phyloP scores from a whole-genome alignment of 2,329 filamentous ascomycete genomes.

The Phaeosphaeria sp. region DNA sequence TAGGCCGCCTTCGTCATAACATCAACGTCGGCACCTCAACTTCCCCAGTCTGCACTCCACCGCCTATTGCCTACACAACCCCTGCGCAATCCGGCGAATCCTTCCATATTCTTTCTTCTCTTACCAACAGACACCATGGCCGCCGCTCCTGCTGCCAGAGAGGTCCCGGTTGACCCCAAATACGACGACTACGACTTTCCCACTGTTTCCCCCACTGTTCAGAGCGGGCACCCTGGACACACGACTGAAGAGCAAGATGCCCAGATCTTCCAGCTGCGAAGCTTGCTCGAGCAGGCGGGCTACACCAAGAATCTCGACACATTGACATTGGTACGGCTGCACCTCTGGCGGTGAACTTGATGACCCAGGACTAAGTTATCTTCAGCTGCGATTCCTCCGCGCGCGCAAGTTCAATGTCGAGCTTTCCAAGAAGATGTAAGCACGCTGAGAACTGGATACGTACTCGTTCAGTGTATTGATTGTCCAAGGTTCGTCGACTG shows the following conservation, averaged over 20 bases:
- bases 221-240: slow-evolving; percentile 84
- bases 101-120: not conserved
- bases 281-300: slow-evolving; percentile 82
- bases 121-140: slow-evolving; percentile 36
- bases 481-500: slow-evolving; percentile 80
- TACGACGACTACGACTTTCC: slow-evolving; percentile 98
- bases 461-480: slow-evolving; percentile 28
- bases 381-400: slow-evolving; percentile 83
- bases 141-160: slow-evolving; percentile 25
- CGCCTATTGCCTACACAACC: slow-evolving; percentile 5
- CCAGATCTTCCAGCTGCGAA: slow-evolving; percentile 83
- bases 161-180: slow-evolving; percentile 74
- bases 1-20: slow-evolving; percentile 37
- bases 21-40: slow-evolving; percentile 25
- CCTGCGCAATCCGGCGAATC: slow-evolving; percentile 3
- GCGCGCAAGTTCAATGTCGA: slow-evolving; percentile 94
- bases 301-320: slow-evolving; percentile 88
- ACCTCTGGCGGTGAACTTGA: not conserved
- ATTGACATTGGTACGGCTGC: slow-evolving; percentile 75
- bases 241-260: slow-evolving; percentile 88
- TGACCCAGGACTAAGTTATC: slow-evolving; percentile 23
- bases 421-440: slow-evolving; percentile 85
- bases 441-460: slow-evolving; percentile 5
- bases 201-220: slow-evolving; percentile 72
- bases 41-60: slow-evolving; percentile 11